Conservation (phyloP, 2,329 filamentous ascomycete genomes). For the Dryadomyces sulphureus region DNA sequence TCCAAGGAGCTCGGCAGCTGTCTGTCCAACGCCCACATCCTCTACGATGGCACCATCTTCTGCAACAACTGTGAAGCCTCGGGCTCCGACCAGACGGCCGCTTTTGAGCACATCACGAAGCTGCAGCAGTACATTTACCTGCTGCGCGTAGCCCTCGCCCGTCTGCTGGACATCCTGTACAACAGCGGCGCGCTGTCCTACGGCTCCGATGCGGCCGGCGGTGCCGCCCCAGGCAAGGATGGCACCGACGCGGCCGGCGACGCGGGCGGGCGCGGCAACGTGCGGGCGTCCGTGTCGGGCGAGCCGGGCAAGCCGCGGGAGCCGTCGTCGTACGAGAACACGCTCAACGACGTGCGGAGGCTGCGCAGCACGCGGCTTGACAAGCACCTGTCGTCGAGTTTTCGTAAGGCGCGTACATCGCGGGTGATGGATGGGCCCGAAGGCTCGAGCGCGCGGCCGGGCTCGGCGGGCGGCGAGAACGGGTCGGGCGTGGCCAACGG, state of each 20-base stretch:
- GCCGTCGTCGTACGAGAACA: slow-evolving; percentile 78
- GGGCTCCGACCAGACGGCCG: slow-evolving; percentile 32
- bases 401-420: slow-evolving; percentile 78
- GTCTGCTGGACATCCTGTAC: slow-evolving; percentile 74
- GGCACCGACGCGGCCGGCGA: neutral
- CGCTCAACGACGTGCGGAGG: slow-evolving; percentile 85
- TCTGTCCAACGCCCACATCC: slow-evolving; percentile 57
- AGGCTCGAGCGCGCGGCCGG: slow-evolving; percentile 50
- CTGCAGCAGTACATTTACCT: slow-evolving; percentile 91
- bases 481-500: slow-evolving; percentile 21
- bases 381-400: slow-evolving; percentile 84
- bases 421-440: slow-evolving; percentile 83
- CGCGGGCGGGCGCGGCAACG: slow-evolving; percentile 41
- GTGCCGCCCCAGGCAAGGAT: neutral
- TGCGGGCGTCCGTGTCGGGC: slow-evolving; percentile 26
- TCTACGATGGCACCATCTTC: slow-evolving; percentile 50
- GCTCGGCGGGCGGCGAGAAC: slow-evolving; percentile 51
- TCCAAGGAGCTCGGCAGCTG: slow-evolving; percentile 50
- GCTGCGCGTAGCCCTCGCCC: slow-evolving; percentile 76
- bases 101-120: slow-evolving; percentile 63
- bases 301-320: slow-evolving; percentile 48
- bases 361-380: slow-evolving; percentile 87
- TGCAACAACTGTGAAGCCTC: slow-evolving; percentile 53
- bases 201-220: slow-evolving; percentile 29
- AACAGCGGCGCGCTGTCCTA: slow-evolving; percentile 68